Percentiles rank a stretch among this genome's conserved stretches.
Conservation (phyloP, 1,284 basidiomycete genomes). For the Golubevia pallescens region DNA sequence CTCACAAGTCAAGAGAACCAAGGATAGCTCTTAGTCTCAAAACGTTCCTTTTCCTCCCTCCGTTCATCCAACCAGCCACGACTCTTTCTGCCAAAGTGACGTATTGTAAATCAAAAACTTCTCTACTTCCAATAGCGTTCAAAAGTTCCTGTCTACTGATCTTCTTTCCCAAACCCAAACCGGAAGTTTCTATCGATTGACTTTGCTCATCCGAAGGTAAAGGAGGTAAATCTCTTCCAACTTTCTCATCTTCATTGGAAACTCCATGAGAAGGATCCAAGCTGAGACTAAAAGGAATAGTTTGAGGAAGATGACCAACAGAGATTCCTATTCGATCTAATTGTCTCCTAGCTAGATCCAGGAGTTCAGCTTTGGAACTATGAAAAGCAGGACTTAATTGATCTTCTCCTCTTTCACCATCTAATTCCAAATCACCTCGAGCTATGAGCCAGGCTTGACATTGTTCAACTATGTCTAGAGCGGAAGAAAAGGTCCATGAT, state of each 20-base stretch:
- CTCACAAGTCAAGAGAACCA: conserved; percentile 22
- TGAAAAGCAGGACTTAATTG: conserved; percentile 45
- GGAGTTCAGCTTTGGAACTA: conserved; percentile 50
- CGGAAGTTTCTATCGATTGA: conserved; percentile 12
- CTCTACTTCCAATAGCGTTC: conserved; percentile 27
- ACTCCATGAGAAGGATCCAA: not conserved
- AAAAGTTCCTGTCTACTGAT: conserved; percentile 31
- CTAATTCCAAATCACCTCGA: conserved; percentile 15
- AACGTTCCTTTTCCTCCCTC: conserved; percentile 21
- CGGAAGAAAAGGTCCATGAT: conserved; percentile 52
- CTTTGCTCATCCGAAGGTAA: conserved; percentile 7
- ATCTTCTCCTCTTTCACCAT: conserved; percentile 13
- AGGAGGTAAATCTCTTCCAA: conserved; percentile 22
- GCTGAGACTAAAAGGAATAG: conserved; percentile 22
- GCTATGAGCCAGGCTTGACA: conserved; percentile 57
- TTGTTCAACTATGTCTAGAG: conserved; percentile 57
- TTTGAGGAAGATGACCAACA: conserved; percentile 40
- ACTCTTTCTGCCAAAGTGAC: conserved; percentile 35
- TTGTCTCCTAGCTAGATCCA: conserved; percentile 50
- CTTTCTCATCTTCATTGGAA: not conserved
- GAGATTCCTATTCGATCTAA: conserved; percentile 48
- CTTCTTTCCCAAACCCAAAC: conserved; percentile 3
- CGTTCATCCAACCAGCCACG: conserved; percentile 22
- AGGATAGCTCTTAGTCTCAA: conserved; percentile 21
- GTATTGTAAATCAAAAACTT: conserved; percentile 44